Conservation (phyloP, 2,329 filamentous ascomycete species). For the Aaosphaeria arxii region DNA sequence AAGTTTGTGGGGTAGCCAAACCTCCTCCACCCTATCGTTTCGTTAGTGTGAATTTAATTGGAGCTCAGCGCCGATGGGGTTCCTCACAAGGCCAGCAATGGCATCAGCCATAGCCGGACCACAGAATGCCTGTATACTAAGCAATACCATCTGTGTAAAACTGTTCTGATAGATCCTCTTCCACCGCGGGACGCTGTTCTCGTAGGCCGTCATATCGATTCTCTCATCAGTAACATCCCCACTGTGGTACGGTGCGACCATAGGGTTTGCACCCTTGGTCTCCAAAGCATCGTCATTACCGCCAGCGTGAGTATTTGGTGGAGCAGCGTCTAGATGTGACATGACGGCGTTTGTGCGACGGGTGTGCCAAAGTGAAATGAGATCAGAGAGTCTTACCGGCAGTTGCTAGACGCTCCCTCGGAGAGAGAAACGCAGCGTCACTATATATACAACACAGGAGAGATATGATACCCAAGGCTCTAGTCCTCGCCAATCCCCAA, state of each 20-base stretch:
- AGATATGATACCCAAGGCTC: conserved; percentile 1
- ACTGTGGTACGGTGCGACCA: conserved; percentile 14
- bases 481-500: not conserved
- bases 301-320: conserved; percentile 31
- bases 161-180: conserved; percentile 47
- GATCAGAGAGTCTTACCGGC: not conserved
- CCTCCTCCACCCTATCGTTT: conserved; percentile 35
- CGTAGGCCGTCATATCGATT: conserved; percentile 38
- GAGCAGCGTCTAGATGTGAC: conserved; percentile 27
- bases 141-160: conserved; percentile 49
- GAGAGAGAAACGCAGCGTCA: not conserved
- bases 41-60: too few relatives aligned
- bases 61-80: too few relatives aligned
- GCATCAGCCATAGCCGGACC: conserved; percentile 30
- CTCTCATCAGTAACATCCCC: conserved; percentile 15
- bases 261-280: conserved; percentile 22
- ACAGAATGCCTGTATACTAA: conserved; percentile 46
- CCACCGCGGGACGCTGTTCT: conserved; percentile 37
- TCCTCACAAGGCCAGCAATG: conserved; percentile 21
- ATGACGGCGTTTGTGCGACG: conserved; percentile 9
- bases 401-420: not conserved
- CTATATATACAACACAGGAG: not conserved
- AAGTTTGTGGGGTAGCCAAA: conserved; percentile 44
- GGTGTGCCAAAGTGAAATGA: not conserved
- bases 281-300: conserved; percentile 26